These are phyloP conservation scores for Dryas integrifolia DNA, from an alignment of 331 rosid species.

Conservation along the genomic window DNA sequence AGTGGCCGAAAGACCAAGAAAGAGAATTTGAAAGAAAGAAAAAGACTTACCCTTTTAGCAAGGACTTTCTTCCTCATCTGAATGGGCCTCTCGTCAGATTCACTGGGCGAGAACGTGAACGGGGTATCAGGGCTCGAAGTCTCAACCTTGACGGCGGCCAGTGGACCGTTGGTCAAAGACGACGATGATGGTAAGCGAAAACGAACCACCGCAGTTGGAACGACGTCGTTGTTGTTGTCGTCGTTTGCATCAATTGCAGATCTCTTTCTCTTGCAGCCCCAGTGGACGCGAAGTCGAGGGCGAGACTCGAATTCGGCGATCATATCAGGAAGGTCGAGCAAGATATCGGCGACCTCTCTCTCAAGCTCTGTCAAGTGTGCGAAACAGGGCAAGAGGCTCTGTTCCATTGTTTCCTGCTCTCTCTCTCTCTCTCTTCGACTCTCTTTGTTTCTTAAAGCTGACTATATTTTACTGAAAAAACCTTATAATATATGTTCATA, in stretches of 20 bases:
- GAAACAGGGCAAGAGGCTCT: not conserved
- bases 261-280: constrained; percentile 56
- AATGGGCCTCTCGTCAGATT: constrained; percentile 48
- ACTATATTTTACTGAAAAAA: too few species aligned
- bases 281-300: constrained; percentile 6
- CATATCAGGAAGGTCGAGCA: constrained; percentile 20
- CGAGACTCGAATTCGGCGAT: constrained; percentile 9
- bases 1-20: not conserved
- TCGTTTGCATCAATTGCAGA: constrained; percentile 31
- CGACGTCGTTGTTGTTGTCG: not conserved
- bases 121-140: constrained; percentile 61
- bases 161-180: not conserved
- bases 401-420: not conserved
- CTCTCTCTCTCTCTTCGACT: not conserved
- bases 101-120: constrained; percentile 50
- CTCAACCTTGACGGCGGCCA: constrained; percentile 25
- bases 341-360: constrained; percentile 35
- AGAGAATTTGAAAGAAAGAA: not conserved
- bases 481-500: not conserved
- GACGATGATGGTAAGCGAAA: not conserved
- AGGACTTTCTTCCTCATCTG: constrained; percentile 18
- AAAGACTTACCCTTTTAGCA: constrained; percentile 43
- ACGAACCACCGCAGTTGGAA: not conserved
- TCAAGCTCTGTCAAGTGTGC: constrained; percentile 25
- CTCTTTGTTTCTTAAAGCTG: not conserved